phyloP scores from a whole-genome alignment of 192 early-diverging fungal genomes.

The Geranomyces variabilis region DNA sequence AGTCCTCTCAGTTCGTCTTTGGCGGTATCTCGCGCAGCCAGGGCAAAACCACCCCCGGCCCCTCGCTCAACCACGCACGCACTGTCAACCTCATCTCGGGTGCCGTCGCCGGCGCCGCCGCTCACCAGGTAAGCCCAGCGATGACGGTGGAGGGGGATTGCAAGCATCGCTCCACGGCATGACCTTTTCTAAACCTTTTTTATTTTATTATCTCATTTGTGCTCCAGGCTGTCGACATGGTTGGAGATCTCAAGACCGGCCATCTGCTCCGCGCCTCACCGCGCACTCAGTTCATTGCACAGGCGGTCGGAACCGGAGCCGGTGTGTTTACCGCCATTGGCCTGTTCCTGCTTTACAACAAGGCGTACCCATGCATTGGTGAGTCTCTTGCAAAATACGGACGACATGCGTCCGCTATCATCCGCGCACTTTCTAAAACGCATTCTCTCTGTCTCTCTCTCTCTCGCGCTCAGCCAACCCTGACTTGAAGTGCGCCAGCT shows the following conservation, averaged over 20 bases:
- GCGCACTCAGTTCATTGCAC: constrained; percentile 81
- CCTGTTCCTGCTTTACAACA: constrained; percentile 62
- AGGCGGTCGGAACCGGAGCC: constrained; percentile 77
- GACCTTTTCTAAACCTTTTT: too few species aligned
- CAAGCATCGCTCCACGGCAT: too few species aligned
- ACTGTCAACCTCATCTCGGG: constrained; percentile 77
- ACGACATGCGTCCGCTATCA: too few species aligned
- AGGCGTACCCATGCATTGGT: constrained; percentile 68
- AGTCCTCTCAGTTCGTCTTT: constrained; percentile 84
- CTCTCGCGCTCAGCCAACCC: too few species aligned
- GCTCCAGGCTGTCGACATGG: constrained; percentile 70
- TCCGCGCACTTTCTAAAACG: too few species aligned
- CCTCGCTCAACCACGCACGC: constrained; percentile 53
- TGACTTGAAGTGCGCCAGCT: constrained; percentile 12
- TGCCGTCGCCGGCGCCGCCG: constrained; percentile 75
- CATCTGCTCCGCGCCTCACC: constrained; percentile 82
- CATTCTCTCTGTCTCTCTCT: too few species aligned
- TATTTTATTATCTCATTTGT: background rate
- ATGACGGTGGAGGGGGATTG: too few species aligned
- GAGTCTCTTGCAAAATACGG: constrained; percentile 31
- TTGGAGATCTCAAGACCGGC: constrained; percentile 86
- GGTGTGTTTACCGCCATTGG: constrained; percentile 60
- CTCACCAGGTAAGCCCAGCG: too few species aligned
- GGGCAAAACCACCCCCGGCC: constrained; percentile 22
- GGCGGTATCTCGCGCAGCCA: constrained; percentile 72